phyloP scores from a whole-genome alignment of 306 rosid species.

The peach (Prunus persica) region Prunus_persica_NCBIv2 NC_034016.1:2017501-2018000 shows the following conservation, averaged over 20 bases:
- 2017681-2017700: no score
- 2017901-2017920: not conserved
- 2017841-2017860: not conserved
- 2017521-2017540: not conserved
- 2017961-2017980: conserved; percentile 5
- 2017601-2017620: not conserved
- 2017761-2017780: no score
- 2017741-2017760: no score
- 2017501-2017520: not conserved
- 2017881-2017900: not conserved
- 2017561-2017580: no score
- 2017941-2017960: conserved; percentile 12
- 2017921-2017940: conserved; percentile 3
- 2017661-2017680: no score
- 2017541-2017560: not conserved
- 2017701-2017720: no score
- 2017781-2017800: no score
- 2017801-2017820: no score
- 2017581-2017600: no score
- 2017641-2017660: not conserved
- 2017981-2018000: not conserved
- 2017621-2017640: not conserved
- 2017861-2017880: no score
- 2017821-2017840: not conserved
- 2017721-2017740: no score